These are phyloP conservation scores for Yamadazyma phyllophila DNA, from an alignment of 805 yeast species.

Conservation along the genomic window DNA sequence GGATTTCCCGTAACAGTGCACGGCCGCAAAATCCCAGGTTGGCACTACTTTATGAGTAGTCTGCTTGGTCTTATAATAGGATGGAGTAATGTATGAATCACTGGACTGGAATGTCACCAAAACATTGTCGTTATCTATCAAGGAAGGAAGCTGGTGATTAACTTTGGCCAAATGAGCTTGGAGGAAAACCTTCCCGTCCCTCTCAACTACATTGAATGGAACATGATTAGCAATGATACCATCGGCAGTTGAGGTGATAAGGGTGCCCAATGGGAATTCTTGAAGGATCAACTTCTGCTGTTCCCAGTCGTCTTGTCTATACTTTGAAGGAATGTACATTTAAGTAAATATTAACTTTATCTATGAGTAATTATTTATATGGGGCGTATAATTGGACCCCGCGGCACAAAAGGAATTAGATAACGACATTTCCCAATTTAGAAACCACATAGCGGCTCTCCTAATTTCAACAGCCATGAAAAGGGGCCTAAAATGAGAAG, in stretches of 20 bases:
- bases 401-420: background rate
- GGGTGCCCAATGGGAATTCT: constrained; percentile 51
- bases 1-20: constrained; percentile 55
- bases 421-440: background rate
- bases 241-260: constrained; percentile 40
- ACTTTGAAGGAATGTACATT: constrained; percentile 40
- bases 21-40: constrained; percentile 64
- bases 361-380: background rate
- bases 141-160: constrained; percentile 49
- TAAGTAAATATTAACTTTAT: background rate
- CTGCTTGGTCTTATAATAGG: constrained; percentile 56
- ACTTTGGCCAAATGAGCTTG: constrained; percentile 55
- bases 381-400: background rate
- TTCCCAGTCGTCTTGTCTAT: constrained; percentile 32
- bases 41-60: constrained; percentile 64
- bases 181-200: constrained; percentile 37
- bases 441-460: constrained; percentile 19
- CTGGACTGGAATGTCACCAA: constrained; percentile 52
- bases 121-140: constrained; percentile 38
- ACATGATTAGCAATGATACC: constrained; percentile 53
- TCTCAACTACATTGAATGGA: constrained; percentile 47
- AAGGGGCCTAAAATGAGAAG: constrained; percentile 69
- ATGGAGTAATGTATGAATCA: constrained; percentile 55
- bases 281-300: constrained; percentile 41
- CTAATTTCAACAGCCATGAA: constrained; percentile 61